A percentile compares a stretch with the other conserved stretches of the same genome.
These are phyloP conservation scores for Bothriochloa decipiens DNA, from an alignment of 176 grass and related monocot genomes.

Conservation along the genomic window DNA sequence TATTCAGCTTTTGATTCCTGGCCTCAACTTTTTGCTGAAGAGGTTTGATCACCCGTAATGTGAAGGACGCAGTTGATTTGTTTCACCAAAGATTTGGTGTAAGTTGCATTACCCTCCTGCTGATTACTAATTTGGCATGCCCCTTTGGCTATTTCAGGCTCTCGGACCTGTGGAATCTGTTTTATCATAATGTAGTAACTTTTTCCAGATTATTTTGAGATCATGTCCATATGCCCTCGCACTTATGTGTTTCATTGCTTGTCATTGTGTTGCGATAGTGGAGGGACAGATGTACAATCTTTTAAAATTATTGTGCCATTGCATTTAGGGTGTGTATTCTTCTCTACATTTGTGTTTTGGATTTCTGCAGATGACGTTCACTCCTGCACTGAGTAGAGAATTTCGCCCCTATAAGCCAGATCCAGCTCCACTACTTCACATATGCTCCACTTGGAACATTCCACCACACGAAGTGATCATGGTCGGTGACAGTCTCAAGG, in stretches of 20 bases:
- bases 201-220: not conserved
- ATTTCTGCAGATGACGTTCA: conserved; percentile 61
- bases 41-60: conserved; percentile 92
- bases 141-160: not conserved
- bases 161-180: not conserved
- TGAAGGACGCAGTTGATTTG: conserved; percentile 80
- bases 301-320: not conserved
- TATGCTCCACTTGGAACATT: conserved; percentile 84
- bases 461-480: conserved; percentile 84
- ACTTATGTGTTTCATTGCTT: conserved; percentile 1
- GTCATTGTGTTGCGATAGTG: not conserved
- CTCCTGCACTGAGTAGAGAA: conserved; percentile 89
- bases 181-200: not conserved
- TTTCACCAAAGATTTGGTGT: conserved; percentile 96
- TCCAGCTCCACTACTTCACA: conserved; percentile 89
- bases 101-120: conserved; percentile 40
- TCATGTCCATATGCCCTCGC: not conserved
- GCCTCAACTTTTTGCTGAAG: conserved; percentile 64
- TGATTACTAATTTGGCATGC: not conserved
- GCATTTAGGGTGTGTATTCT: not conserved
- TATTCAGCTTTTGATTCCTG: conserved; percentile 14
- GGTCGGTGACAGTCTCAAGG: conserved; percentile 90
- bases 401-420: conserved; percentile 91
- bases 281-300: not conserved
- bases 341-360: not conserved